These are phyloP conservation scores for Poronia punctata DNA, from an alignment of 495 filamentous ascomycete genomes.

Conservation along the genomic window DNA sequence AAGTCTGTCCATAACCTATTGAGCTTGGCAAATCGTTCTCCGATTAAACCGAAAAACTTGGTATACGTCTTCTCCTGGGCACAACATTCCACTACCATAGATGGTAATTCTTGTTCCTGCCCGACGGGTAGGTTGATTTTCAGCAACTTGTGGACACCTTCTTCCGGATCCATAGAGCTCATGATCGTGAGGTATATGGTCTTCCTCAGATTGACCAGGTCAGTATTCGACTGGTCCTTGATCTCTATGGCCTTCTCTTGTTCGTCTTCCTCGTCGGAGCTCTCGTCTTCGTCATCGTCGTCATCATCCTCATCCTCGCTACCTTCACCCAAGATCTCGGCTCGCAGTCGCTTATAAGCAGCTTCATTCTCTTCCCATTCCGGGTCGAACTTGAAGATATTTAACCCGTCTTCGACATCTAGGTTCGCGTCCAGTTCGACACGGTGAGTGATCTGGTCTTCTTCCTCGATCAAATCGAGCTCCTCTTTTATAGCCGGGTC, in stretches of 20 bases:
- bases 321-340: slow-evolving; percentile 88
- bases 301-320: slow-evolving; percentile 69
- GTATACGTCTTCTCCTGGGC: slow-evolving; percentile 92
- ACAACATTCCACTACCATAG: slow-evolving; percentile 95
- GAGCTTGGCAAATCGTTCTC: slow-evolving; percentile 89
- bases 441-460: slow-evolving; percentile 92
- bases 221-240: slow-evolving; percentile 94
- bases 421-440: slow-evolving; percentile 73
- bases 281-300: slow-evolving; percentile 64
- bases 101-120: slow-evolving; percentile 81
- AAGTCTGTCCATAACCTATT: slow-evolving; percentile 91
- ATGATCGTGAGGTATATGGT: slow-evolving; percentile 98
- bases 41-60: slow-evolving; percentile 92
- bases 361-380: slow-evolving; percentile 88
- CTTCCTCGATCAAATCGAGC: slow-evolving; percentile 90
- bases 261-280: slow-evolving; percentile 76
- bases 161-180: slow-evolving; percentile 89
- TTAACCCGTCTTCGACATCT: slow-evolving; percentile 74
- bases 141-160: slow-evolving; percentile 92
- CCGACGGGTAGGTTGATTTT: slow-evolving; percentile 84
- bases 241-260: slow-evolving; percentile 72
- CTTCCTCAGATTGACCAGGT: slow-evolving; percentile 85
- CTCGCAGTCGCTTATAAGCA: slow-evolving; percentile 80
- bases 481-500: slow-evolving; percentile 86
- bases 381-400: slow-evolving; percentile 91